Base-by-base conservation (phyloP, 495 filamentous ascomycete genomes). In the Pseudevernia furfuracea region DNA sequence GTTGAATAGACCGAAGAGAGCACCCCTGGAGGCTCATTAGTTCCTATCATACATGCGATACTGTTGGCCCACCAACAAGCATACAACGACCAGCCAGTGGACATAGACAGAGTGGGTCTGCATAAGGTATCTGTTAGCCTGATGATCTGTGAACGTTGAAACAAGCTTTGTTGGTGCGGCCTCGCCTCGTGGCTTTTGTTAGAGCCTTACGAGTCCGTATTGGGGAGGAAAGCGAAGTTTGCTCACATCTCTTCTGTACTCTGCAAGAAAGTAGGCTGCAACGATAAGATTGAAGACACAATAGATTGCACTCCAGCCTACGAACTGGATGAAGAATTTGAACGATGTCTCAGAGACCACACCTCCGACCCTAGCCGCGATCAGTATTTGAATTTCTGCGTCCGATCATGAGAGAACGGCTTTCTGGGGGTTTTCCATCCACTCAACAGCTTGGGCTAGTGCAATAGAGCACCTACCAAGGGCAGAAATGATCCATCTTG, bases 401-500 rank as follows among this genome's bases (percentile, higher is more conserved):
- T 21, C 19, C 8, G 8, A 25, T 34, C 1, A 38, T 23, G 23
- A 17, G 21, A 38, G n/a, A 39, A 36, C 15, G 17, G 11, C 23
- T 58, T n/a, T 28, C 19, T 23, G 17, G 19, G 17, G 9, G 3
- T n/a, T 36, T 14, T 17, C 12, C 8, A 0, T 11, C 19, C 12
- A 17, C 44, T 36, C 44, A 19, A 6, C 0, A 19, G 5, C 53
- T 23, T 19, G 21, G 19, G 17, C 11, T 28, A 58, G 19, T 14
- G 55, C 30, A 21, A 19, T n/a, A 19, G 32, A 32, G 43, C 25
- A 74, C 76, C 67, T 77, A 87, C 87, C 92, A 97, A 1, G 92
- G 92, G 73, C 92, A 97, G 69, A 90, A 96, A 72, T 97, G 92
- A 68, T 97, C 92, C 88, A 96, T 93, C 69, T 90, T 93, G 38